Evolutionary conservation across 2,329 filamentous ascomycete genomes (phyloP), one percentile per base, ranked within the genome.

Genomic region (Parascedosporium putredinis): DNA sequence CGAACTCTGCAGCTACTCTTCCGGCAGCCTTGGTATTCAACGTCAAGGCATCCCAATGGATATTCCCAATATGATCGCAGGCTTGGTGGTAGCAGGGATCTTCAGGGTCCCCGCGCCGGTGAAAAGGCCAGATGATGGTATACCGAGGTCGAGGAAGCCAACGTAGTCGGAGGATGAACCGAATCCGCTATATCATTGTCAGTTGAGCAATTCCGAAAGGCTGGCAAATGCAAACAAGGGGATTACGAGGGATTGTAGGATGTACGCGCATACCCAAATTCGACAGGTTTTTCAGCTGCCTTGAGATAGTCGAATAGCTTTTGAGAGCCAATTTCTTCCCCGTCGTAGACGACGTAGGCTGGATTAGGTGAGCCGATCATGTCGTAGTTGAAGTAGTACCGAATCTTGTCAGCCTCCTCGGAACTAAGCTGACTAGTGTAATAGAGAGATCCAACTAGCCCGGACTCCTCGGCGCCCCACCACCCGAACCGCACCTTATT

Each of bases 381-480:
- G 64, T 86, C 82, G 58, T 82, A 84, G 67, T 86, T 83, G 60
- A 84, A 76, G 67, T 84, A 83, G 27, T 84, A 77, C 2, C 74
- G 71, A 57, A 86, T 79, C 62, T 78, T 80, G 53, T 75, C 67
- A 0, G 64, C 62, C 42, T 71, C 67, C 2, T 59, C 58, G 20
- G 62, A 56, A 9, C 62, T 58, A 24, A 72, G 62, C 5, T 60
- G 58, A 12, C 59, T 51, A 1, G 61, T 65, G 51, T 71, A 72
- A 59, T 69, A 61, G 18, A 65, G 56, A 5, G 69, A 71, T n/a
- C 70, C 71, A 44, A 69, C 54, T 14, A 72, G 60, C n/a, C 69
- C 69, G 33, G 60, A 62, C 64, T 72, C 69, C 56, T 71, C 66
- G 2, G 65, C 67, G 12, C 64, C 65, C 67, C 67, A 71, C 66